Evolutionary conservation across 495 filamentous ascomycete genomes (phyloP), one percentile per base, ranked within the genome.

Genomic region (Aspergillus affinis): DNA sequence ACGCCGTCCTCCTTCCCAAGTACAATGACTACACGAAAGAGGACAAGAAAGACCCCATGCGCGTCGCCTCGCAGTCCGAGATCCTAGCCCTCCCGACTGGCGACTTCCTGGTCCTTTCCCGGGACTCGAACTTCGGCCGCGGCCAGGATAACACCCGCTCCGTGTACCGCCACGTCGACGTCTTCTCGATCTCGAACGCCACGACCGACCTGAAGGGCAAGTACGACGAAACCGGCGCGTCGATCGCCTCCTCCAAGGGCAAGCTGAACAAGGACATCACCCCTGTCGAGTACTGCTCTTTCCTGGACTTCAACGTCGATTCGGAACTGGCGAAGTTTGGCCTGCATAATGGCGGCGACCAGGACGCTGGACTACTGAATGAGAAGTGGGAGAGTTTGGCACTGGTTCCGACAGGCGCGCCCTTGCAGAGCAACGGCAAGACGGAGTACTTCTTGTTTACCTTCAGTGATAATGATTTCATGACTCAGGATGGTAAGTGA

Each of bases 351-450:
- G 88, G 89, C 2, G 86, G 84, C 0, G 69, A 68, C 0, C 78
- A 84, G 64, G 81, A 88, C 66, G 58, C 63, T 9, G 61, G 66
- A 2, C 69, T 90, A 26, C 69, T 91, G 63, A 90, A 93, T 69
- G 90, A 93, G 78, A 94, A 93, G 68, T 94, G 90, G 90, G 90
- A 94, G 76, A 80, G 81, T 41, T 66, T 94, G 27, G 82, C 84
- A 9, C 66, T 90, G 50, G 78, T 87, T 7, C 88, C 89, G 0
- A 86, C 86, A 10, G 79, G 87, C 63, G 65, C 69, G 17, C 3
- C 58, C 64, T 49, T 62, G 69, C 59, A 65, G 48, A 58, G 66
- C 26, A 47, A 62, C 4, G 57, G 68, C 5, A 72, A 75, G 53
- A 78, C 82, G 44, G 88, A 90, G 74, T 92, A 82, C 65, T 91